Base-by-base conservation (phyloP, 306 rosid genomes). In the Rosa multiflora region DNA sequence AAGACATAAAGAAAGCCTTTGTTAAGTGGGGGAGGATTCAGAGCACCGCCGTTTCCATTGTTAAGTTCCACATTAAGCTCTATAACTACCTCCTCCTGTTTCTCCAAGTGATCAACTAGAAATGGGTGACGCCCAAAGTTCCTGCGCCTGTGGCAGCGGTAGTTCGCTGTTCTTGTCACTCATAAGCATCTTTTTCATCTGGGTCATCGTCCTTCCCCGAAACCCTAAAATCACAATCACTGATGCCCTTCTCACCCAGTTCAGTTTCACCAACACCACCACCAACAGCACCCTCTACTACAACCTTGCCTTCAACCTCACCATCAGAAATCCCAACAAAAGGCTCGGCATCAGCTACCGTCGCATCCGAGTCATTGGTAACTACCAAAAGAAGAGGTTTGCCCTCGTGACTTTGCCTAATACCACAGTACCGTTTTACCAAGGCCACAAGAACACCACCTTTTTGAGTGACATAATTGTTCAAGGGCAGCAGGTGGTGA, bases 301-400 rank as follows among this genome's bases (percentile, higher is more conserved):
- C 75, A 67, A 74, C 46, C 48, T 32, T 32, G 18, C 69, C 10
- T 21, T 74, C 53, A 74, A 66, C 71, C 20, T 74, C 67, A 80
- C 87, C 46, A 39, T 88, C 5, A 87, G 89, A 1, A 88, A 90
- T 78, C 89, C 92, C 0, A 90, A 88, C 83, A 87, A 75, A 39
- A 82, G 48, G 55, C 75, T 90, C 0, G 92, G 86, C 0, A 13
- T 90, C 78, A 81, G 85, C 79, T 90, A 83, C 70, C 89, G 87
- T 53, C 15, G 14, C 73, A 79, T 84, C 81, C 86, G 83, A 48
- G 92, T 87, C 37, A 70, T 76, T 0, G 83, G 87, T 0, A 5
- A 78, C 29, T 90, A 63, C 75, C 80, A 79, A 26, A 83, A 81
- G 40, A 81, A 67, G 2, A 46, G 87, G 70, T 78, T 87, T 44